phyloP scores from a whole-genome alignment of 2,329 filamentous ascomycete genomes.

The Stagonosporopsis vannaccii region DNA sequence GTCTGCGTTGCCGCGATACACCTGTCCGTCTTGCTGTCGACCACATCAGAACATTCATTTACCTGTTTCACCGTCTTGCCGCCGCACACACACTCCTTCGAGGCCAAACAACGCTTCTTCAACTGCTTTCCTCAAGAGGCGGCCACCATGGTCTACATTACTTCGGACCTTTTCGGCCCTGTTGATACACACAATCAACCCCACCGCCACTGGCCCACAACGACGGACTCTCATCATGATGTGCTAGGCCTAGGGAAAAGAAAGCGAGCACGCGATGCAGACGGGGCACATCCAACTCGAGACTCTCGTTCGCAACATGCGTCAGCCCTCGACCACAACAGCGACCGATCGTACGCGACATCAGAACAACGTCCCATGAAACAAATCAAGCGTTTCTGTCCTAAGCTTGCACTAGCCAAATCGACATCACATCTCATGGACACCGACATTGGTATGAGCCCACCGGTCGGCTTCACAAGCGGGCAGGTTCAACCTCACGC shows the following conservation, averaged over 20 bases:
- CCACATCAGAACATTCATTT: neutral
- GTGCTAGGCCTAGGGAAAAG: conserved; percentile 39
- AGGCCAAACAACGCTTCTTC: conserved; percentile 6
- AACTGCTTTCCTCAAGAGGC: conserved; percentile 18
- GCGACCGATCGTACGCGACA: conserved; percentile 20
- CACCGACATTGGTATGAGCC: conserved; percentile 23
- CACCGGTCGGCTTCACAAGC: neutral
- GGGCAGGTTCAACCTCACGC: conserved; percentile 11
- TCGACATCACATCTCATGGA: conserved; percentile 46
- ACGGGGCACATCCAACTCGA: conserved; percentile 9
- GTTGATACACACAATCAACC: conserved; percentile 19
- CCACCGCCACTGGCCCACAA: conserved; percentile 25
- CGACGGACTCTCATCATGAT: conserved; percentile 29
- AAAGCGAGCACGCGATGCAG: conserved; percentile 32
- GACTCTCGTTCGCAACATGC: conserved; percentile 9
- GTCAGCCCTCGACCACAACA: conserved; percentile 25
- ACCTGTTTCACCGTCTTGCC: conserved; percentile 14
- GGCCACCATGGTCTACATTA: conserved; percentile 47
- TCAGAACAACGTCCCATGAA: conserved; percentile 41
- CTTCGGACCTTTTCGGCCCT: conserved; percentile 44
- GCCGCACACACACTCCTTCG: conserved; percentile 19
- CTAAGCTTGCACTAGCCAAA: conserved; percentile 35
- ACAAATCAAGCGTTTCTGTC: conserved; percentile 36
- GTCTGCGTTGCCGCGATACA: neutral
- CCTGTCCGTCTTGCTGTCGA: neutral